phyloP scores from a whole-genome alignment of 2,329 filamentous ascomycete genomes.

The Trichoderma atrobrunneum region DNA sequence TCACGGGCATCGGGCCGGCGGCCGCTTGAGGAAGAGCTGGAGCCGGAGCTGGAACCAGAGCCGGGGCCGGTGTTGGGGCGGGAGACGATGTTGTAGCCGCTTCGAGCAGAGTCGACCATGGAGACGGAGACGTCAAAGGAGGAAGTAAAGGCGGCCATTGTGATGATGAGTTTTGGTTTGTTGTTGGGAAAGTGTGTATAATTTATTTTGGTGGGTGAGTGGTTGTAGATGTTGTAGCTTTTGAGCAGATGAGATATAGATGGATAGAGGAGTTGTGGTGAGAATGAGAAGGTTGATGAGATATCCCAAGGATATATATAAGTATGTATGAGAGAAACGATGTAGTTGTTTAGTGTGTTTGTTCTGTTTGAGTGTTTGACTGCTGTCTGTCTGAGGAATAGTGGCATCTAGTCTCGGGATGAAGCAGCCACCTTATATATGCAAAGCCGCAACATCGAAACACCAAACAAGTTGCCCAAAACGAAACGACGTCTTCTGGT shows the following conservation, averaged over 20 bases:
- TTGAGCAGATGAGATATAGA: not conserved
- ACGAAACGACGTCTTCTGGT: not conserved
- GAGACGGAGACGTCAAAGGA: conserved; percentile 29
- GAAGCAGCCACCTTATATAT: conserved; percentile 12
- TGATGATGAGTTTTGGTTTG: not conserved
- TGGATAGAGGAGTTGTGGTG: not conserved
- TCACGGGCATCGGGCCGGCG: conserved; percentile 45
- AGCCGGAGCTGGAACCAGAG: conserved; percentile 21
- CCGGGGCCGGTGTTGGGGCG: conserved; percentile 24
- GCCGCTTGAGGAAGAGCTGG: conserved; percentile 3
- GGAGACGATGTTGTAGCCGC: conserved; percentile 43
- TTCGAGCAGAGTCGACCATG: conserved; percentile 41
- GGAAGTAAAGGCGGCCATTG: conserved; percentile 34
- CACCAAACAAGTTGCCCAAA: not conserved
- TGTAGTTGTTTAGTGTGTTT: not conserved
- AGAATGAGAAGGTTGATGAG: not conserved
- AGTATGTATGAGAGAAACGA: not conserved
- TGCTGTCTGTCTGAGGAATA: conserved; percentile 6
- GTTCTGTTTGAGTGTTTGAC: not conserved
- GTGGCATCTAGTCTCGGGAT: not conserved
- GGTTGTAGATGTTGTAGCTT: not conserved
- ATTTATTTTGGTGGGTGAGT: not conserved
- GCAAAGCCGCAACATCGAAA: not conserved
- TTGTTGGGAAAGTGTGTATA: not conserved
- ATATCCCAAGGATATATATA: not conserved